phyloP scores from a whole-genome alignment of 2,329 filamentous ascomycete species.

The Cordyceps cicadae region DNA sequence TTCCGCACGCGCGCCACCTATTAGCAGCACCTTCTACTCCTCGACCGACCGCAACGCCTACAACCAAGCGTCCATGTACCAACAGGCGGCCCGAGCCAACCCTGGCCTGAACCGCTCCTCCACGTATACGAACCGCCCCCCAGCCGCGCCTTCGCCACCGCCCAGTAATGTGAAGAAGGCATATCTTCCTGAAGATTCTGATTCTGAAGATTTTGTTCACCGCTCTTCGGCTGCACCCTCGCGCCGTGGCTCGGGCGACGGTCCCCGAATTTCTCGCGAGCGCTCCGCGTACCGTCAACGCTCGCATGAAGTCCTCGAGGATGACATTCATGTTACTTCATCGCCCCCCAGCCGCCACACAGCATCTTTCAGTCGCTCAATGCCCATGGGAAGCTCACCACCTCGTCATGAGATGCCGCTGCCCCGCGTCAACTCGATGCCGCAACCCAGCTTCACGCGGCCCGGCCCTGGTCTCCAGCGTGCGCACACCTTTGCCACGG shows the following conservation, averaged over 20 bases:
- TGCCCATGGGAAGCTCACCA: constrained; percentile 23
- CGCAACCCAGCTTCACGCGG: constrained; percentile 22
- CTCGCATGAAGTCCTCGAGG: constrained; percentile 25
- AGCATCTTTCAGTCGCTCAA: constrained; percentile 18
- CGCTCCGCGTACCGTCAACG: constrained; percentile 23
- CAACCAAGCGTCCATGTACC: constrained; percentile 1
- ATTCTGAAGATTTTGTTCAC: constrained; percentile 23
- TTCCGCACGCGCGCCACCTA: constrained; percentile 10
- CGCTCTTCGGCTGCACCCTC: constrained; percentile 24
- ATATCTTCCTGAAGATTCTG: constrained; percentile 21
- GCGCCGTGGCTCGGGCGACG: constrained; percentile 27
- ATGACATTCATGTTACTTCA: constrained; percentile 21
- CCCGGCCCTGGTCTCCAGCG: constrained; percentile 23
- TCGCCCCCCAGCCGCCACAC: constrained; percentile 25
- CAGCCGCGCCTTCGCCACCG: constrained; percentile 29
- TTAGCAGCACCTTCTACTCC: constrained; percentile 1
- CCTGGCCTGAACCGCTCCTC: constrained; percentile 16
- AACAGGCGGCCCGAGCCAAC: constrained; percentile 17
- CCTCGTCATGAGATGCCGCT: constrained; percentile 24
- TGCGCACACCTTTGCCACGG: constrained; percentile 26
- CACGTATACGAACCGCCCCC: constrained; percentile 19
- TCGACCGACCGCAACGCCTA: constrained; percentile 4
- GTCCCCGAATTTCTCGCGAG: constrained; percentile 18
- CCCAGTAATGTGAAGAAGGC: constrained; percentile 20
- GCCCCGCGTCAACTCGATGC: constrained; percentile 28